Evolutionary conservation across 495 filamentous ascomycete species (phyloP).

Genomic region (Hypoxylon cercidicola): DNA sequence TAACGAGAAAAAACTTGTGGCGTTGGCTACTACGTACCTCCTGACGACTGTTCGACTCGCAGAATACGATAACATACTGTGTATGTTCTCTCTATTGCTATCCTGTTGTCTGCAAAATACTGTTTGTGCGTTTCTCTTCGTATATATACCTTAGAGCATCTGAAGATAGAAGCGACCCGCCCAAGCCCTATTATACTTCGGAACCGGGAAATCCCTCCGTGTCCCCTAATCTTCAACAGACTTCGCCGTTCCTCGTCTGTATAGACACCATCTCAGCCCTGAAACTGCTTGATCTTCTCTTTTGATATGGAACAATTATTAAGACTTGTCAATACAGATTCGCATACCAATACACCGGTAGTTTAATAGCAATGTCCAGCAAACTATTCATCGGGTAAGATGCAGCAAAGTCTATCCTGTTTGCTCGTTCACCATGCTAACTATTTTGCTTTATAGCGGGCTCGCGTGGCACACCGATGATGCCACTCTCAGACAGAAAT

Average conservation of each 20-base stretch:
- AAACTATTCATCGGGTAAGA: constrained; percentile 92
- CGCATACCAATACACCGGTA: background rate
- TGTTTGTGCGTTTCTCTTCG: constrained; percentile 21
- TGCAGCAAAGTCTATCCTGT: constrained; percentile 12
- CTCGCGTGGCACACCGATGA: constrained; percentile 99
- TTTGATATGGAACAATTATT: constrained; percentile 10
- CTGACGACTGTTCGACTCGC: constrained; percentile 7
- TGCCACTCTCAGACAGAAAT: constrained; percentile 79
- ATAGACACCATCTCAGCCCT: background rate
- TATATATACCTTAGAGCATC: constrained; percentile 4
- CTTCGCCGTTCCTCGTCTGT: background rate
- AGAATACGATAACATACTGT: constrained; percentile 4
- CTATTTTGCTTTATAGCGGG: constrained; percentile 67
- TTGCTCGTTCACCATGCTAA: constrained; percentile 24
- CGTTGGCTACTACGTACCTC: background rate
- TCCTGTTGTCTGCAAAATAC: background rate
- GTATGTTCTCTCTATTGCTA: background rate
- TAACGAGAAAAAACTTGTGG: constrained; percentile 4
- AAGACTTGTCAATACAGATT: constrained; percentile 15
- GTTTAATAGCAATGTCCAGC: constrained; percentile 67
- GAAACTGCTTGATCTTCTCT: background rate
- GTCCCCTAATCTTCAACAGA: background rate
- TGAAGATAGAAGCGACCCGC: constrained; percentile 10
- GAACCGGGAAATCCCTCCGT: constrained; percentile 1
- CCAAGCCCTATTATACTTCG: constrained; percentile 16